A percentile compares a stretch with the other conserved stretches of the same genome.
Conservation (phyloP, 1,284 basidiomycete species). For the Heterobasidion annosum region DNA sequence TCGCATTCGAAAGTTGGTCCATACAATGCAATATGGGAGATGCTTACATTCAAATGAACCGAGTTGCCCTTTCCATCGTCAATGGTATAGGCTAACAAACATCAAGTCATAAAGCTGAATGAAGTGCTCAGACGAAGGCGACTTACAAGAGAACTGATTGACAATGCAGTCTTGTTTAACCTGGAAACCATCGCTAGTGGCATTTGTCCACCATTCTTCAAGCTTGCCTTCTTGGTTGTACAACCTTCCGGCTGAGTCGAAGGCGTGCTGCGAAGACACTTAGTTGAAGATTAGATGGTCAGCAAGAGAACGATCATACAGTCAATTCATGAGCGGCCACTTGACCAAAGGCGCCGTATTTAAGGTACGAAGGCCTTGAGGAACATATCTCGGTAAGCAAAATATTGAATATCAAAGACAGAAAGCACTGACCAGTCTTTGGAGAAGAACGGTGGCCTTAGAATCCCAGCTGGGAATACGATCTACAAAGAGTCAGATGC, state of each 20-base stretch:
- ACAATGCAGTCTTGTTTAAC: constrained; percentile 82
- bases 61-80: constrained; percentile 80
- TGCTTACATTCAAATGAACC: constrained; percentile 76
- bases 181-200: constrained; percentile 79
- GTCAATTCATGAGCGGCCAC: constrained; percentile 88
- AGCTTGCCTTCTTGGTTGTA: constrained; percentile 80
- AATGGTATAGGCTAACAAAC: constrained; percentile 61
- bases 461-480: constrained; percentile 93
- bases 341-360: constrained; percentile 87
- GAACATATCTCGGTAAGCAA: background rate
- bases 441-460: constrained; percentile 90
- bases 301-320: constrained; percentile 26
- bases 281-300: background rate
- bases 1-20: background rate
- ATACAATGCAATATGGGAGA: background rate
- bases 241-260: constrained; percentile 84
- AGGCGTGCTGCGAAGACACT: constrained; percentile 55
- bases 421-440: constrained; percentile 53
- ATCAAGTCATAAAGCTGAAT: background rate
- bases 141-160: constrained; percentile 73
- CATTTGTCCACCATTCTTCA: constrained; percentile 82
- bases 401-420: constrained; percentile 6
- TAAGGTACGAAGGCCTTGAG: constrained; percentile 75
- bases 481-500: constrained; percentile 44
- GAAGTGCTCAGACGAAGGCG: constrained; percentile 2